phyloP scores from a whole-genome alignment of 1,139 yeast species.

The Groenewaldozyma auringiensis region DNA sequence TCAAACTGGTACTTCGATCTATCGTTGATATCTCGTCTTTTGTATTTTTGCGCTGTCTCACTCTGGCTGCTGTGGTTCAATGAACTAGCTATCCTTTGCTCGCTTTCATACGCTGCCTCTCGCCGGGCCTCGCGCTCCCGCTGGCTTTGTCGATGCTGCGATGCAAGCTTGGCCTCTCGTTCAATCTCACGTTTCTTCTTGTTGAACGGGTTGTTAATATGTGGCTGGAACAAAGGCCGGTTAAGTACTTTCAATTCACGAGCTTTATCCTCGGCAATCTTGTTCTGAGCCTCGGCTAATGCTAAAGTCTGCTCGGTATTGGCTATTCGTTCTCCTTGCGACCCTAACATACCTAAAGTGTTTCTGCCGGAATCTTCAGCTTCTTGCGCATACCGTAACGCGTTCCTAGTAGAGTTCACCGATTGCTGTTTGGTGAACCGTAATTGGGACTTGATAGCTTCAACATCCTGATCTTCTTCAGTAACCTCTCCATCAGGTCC shows the following conservation, averaged over 20 bases:
- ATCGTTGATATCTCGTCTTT: conserved; percentile 29
- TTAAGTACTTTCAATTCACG: conserved; percentile 71
- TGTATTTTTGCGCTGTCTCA: conserved; percentile 32
- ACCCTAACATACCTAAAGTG: conserved; percentile 85
- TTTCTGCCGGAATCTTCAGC: conserved; percentile 89
- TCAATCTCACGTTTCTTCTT: conserved; percentile 68
- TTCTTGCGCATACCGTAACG: conserved; percentile 79
- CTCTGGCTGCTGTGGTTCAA: conserved; percentile 29
- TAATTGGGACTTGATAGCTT: conserved; percentile 76
- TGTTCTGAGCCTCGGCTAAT: conserved; percentile 72
- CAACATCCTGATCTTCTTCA: conserved; percentile 71
- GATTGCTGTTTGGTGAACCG: conserved; percentile 84
- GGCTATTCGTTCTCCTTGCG: conserved; percentile 80
- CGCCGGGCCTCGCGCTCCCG: conserved; percentile 38
- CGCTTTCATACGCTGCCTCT: conserved; percentile 38
- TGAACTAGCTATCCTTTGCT: conserved; percentile 42
- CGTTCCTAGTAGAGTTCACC: conserved; percentile 76
- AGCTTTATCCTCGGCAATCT: conserved; percentile 78
- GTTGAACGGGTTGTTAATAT: conserved; percentile 78
- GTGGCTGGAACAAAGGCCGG: conserved; percentile 77
- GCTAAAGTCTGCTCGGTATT: conserved; percentile 72
- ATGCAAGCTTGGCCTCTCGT: conserved; percentile 63
- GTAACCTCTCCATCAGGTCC: conserved; percentile 10
- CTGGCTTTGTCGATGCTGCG: conserved; percentile 55
- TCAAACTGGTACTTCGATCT: conserved; percentile 48